Evolutionary conservation across 2,329 filamentous ascomycete species (phyloP).

Genomic region (Boeremia lycopersici): DNA sequence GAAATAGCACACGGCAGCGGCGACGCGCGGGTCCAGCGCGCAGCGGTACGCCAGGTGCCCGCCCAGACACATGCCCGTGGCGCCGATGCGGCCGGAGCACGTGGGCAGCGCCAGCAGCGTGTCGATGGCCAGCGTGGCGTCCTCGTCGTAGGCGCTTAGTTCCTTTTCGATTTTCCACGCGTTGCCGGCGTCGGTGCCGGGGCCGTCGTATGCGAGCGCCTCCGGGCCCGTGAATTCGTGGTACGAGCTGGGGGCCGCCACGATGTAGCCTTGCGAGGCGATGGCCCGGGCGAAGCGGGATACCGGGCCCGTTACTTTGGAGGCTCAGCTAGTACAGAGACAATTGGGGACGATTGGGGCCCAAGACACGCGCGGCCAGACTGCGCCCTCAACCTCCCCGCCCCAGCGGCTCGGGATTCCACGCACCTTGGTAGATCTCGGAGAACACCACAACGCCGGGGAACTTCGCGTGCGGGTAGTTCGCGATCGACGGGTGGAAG

Average conservation of each 20-base stretch:
- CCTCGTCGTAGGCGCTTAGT: conserved; percentile 79
- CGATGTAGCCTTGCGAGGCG: conserved; percentile 90
- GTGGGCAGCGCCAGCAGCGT: conserved; percentile 50
- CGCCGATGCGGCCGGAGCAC: conserved; percentile 72
- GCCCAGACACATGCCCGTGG: conserved; percentile 79
- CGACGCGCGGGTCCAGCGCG: conserved; percentile 76
- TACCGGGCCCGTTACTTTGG: conserved; percentile 89
- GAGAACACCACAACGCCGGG: conserved; percentile 88
- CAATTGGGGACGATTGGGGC: too few relatives aligned
- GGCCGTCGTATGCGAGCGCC: conserved; percentile 81
- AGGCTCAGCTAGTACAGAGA: too few relatives aligned
- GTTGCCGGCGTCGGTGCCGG: conserved; percentile 87
- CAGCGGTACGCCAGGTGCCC: conserved; percentile 81
- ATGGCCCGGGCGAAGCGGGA: conserved; percentile 90
- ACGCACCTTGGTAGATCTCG: conserved; percentile 98
- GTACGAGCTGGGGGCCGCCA: conserved; percentile 87
- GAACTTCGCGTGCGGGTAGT: conserved; percentile 88
- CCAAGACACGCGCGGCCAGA: too few relatives aligned
- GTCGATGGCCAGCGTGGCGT: conserved; percentile 53
- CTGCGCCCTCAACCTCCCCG: too few relatives aligned
- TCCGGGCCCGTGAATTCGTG: conserved; percentile 91
- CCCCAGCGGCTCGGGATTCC: too few relatives aligned
- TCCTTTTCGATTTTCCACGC: conserved; percentile 86
- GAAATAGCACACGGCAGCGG: conserved; percentile 84
- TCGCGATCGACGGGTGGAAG: conserved; percentile 83